phyloP scores from a whole-genome alignment of 352 stramenopile genomes.

The Globisporangium cederbergense region DNA sequence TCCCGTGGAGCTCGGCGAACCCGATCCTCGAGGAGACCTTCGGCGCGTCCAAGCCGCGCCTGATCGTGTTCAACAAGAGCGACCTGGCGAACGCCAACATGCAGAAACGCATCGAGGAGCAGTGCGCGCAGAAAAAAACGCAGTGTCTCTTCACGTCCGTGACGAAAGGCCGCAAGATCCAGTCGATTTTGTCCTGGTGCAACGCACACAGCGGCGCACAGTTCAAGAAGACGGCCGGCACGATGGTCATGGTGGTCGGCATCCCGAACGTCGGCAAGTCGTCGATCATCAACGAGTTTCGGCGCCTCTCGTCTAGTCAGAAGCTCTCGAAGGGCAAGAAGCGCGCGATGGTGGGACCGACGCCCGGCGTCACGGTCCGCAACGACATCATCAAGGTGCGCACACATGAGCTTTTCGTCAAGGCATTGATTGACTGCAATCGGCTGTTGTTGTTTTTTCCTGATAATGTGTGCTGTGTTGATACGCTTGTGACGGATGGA shows the following conservation, averaged over 20 bases:
- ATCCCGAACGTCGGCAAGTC: slow-evolving; percentile 91
- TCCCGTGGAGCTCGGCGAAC: slow-evolving; percentile 83
- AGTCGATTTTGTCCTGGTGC: slow-evolving; percentile 79
- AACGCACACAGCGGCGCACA: slow-evolving; percentile 68
- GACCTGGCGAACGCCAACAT: slow-evolving; percentile 85
- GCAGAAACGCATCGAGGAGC: slow-evolving; percentile 66
- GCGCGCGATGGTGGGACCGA: slow-evolving; percentile 74
- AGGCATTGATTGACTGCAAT: not conserved
- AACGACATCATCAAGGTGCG: slow-evolving; percentile 87
- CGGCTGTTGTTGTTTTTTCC: not conserved
- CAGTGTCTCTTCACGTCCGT: slow-evolving; percentile 82
- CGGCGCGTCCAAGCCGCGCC: slow-evolving; percentile 68
- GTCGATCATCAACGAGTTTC: slow-evolving; percentile 88
- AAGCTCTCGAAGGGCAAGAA: slow-evolving; percentile 83
- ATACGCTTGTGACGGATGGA: not conserved
- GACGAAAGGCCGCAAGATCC: slow-evolving; percentile 68
- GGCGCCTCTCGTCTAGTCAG: slow-evolving; percentile 58
- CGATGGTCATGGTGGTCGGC: slow-evolving; percentile 87
- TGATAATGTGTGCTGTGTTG: not conserved
- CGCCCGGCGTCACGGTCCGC: slow-evolving; percentile 80
- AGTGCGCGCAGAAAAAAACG: slow-evolving; percentile 43
- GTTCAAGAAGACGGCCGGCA: slow-evolving; percentile 82
- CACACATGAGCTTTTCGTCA: not conserved
- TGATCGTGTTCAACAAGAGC: slow-evolving; percentile 88
- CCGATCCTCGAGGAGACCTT: slow-evolving; percentile 75